phyloP scores from a whole-genome alignment of 768 basidiomycete species.

The Auricularia sp. region DNA sequence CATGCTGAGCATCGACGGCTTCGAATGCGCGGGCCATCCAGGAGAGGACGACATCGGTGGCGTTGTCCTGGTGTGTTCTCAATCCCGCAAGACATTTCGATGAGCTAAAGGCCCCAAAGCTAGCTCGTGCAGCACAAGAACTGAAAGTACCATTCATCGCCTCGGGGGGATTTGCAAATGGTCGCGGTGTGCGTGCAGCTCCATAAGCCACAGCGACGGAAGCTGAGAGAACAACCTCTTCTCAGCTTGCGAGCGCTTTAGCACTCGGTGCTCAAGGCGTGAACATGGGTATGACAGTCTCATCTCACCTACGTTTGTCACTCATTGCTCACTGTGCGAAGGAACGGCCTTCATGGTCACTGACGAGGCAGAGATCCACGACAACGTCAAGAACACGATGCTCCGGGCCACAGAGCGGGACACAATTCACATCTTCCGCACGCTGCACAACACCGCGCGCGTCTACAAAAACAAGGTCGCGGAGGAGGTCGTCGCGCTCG shows the following conservation, averaged over 20 bases:
- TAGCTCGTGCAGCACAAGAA: constrained; percentile 80
- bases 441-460: constrained; percentile 72
- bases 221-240: not conserved
- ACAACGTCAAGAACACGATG: constrained; percentile 84
- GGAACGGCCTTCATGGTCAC: constrained; percentile 90
- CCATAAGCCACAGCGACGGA: constrained; percentile 39
- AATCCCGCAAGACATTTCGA: not conserved
- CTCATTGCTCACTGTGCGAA: constrained; percentile 6
- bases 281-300: constrained; percentile 52
- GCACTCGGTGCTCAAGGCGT: constrained; percentile 38
- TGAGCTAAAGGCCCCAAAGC: constrained; percentile 28
- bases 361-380: constrained; percentile 76
- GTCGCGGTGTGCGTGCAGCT: constrained; percentile 59
- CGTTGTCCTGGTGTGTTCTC: constrained; percentile 53
- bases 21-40: constrained; percentile 83
- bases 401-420: constrained; percentile 74
- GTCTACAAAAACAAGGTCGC: constrained; percentile 82
- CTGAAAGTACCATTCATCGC: constrained; percentile 80
- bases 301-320: too few relatives aligned
- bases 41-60: constrained; percentile 92
- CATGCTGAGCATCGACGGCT: constrained; percentile 80
- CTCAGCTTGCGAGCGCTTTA: not conserved
- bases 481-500: constrained; percentile 74
- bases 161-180: constrained; percentile 85
- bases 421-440: constrained; percentile 86